Evolutionary conservation across 106 monocot genomes (phyloP).

Genomic region (Vanilla planifolia): DNA sequence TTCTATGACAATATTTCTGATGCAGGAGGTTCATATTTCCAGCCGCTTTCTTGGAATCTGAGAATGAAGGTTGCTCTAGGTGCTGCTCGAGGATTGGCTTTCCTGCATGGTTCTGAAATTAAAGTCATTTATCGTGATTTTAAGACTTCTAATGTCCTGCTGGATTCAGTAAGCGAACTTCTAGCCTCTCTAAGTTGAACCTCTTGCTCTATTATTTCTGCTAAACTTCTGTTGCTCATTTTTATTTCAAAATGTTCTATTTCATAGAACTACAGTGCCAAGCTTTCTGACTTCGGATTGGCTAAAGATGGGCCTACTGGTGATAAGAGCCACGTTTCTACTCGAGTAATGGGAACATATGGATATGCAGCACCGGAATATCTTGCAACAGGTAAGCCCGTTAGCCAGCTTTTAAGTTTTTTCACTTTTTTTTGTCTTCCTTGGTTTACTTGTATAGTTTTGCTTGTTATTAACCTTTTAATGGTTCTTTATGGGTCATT

Average conservation of each 20-base stretch:
- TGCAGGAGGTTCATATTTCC: conserved; percentile 79
- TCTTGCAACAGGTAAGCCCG: conserved; percentile 63
- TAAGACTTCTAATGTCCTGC: conserved; percentile 74
- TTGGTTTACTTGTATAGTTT: neutral
- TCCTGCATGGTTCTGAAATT: conserved; percentile 55
- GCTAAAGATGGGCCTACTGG: conserved; percentile 82
- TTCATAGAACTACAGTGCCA: conserved; percentile 63
- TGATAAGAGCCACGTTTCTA: conserved; percentile 81
- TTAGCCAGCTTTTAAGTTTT: neutral
- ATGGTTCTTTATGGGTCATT: neutral
- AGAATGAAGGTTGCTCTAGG: conserved; percentile 82
- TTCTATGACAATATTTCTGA: neutral
- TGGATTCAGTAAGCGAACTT: conserved; percentile 47
- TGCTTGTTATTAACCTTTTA: neutral
- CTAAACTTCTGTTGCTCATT: neutral
- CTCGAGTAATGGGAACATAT: conserved; percentile 75
- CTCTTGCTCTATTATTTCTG: too few relatives aligned
- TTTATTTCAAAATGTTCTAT: neutral
- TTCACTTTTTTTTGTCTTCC: neutral
- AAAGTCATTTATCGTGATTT: conserved; percentile 95
- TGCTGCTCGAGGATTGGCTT: conserved; percentile 86
- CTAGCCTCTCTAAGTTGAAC: neutral
- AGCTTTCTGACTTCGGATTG: conserved; percentile 83
- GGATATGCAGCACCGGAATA: conserved; percentile 87
- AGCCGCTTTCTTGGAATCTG: conserved; percentile 85